Evolutionary conservation across 2,329 filamentous ascomycete genomes (phyloP).

Genomic region (Pseudogymnoascus destructans): DNA sequence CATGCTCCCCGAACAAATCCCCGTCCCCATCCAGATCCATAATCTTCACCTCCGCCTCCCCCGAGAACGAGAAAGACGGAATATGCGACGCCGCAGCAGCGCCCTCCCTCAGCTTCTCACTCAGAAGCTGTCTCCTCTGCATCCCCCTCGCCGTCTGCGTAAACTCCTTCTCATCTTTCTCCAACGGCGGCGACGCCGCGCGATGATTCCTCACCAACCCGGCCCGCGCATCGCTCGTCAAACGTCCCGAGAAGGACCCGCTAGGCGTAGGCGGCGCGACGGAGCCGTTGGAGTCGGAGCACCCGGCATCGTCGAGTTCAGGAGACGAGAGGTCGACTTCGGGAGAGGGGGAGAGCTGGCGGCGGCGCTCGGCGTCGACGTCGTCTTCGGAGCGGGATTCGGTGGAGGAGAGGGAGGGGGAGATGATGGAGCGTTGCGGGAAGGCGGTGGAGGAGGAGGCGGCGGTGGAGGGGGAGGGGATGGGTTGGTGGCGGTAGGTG

Average conservation of each 20-base stretch:
- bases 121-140: conserved; percentile 48
- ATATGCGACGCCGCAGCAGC: conserved; percentile 20
- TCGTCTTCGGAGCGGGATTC: conserved; percentile 64
- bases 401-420: conserved; percentile 66
- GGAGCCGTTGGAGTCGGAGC: conserved; percentile 46
- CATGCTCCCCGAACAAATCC: conserved; percentile 23
- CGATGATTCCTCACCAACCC: conserved; percentile 46
- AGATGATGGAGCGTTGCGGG: conserved; percentile 52
- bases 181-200: conserved; percentile 74
- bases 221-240: conserved; percentile 28
- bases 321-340: conserved; percentile 84
- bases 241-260: conserved; percentile 44
- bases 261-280: conserved; percentile 48
- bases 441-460: conserved; percentile 29
- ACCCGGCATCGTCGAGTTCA: conserved; percentile 64
- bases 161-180: conserved; percentile 93
- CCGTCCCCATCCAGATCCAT: conserved; percentile 22
- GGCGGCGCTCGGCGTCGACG: conserved; percentile 49
- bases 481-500: conserved; percentile 68
- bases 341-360: conserved; percentile 74
- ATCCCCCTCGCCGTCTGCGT: conserved; percentile 86
- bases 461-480: conserved; percentile 52
- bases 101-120: conserved; percentile 35
- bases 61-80: background rate
- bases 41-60: conserved; percentile 21